Conservation (phyloP, 257 asterid species). For the Plantago elongata region DNA sequence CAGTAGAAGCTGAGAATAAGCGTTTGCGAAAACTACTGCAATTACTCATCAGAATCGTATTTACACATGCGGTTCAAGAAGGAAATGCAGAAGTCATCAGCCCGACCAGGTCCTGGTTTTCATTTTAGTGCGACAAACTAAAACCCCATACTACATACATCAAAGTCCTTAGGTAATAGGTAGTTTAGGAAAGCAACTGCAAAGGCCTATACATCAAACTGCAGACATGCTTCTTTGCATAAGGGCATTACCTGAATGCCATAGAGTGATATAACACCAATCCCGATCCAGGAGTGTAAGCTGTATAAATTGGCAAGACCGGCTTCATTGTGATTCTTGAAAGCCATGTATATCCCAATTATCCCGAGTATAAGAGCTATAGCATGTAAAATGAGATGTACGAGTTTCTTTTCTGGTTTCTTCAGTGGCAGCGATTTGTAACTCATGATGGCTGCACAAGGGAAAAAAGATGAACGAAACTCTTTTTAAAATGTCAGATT, state of each 20-base stretch:
- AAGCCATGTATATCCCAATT: conserved; percentile 74
- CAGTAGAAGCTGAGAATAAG: no score
- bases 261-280: conserved; percentile 66
- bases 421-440: conserved; percentile 74
- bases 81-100: no score
- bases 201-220: not conserved
- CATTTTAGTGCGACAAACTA: no score
- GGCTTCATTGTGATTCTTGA: conserved; percentile 86
- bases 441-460: conserved; percentile 77
- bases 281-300: conserved; percentile 95
- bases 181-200: not conserved
- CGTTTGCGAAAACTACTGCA: no score
- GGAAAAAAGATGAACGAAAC: conserved; percentile 8
- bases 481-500: not conserved
- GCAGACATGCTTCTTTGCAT: not conserved
- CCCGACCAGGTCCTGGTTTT: no score
- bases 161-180: not conserved
- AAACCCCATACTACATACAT: no score
- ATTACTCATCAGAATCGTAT: not conserved
- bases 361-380: conserved; percentile 81
- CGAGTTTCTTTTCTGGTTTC: conserved; percentile 38
- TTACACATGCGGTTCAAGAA: no score
- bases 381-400: conserved; percentile 69
- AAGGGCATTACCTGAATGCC: conserved; percentile 72
- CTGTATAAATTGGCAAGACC: conserved; percentile 86